Base-by-base conservation (phyloP, 2,329 filamentous ascomycete species). In the Domatiomyces catenatus region DNA sequence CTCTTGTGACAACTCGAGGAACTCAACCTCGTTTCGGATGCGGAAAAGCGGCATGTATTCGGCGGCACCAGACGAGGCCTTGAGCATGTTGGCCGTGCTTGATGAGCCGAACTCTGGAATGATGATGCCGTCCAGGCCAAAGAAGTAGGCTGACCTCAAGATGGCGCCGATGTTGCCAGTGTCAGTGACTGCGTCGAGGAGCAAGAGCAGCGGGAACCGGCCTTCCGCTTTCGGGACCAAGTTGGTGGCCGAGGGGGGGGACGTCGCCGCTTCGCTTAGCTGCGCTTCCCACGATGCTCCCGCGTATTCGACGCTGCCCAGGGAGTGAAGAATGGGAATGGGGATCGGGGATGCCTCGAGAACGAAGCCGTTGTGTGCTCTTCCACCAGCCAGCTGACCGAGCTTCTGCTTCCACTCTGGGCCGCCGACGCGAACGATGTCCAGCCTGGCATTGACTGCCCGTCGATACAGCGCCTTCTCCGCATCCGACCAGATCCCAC, bases 91-190 rank as follows among this genome's bases (percentile, higher is more conserved):
- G 0, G 87, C 76, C 6, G 82, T 84, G 0, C 80, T 76, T 0
- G 89, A 84, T 15, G 83, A 86, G 59, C 80, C 83, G 52, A 79
- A 77, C 26, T 76, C 80, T 2, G 86, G 85, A 50, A 94, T 80
- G 2, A 80, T 80, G 18, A 98, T 77, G 3, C 86, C 89, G 50
- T 89, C 85, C 5, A 86, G 83, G 19, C 90, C 90, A n/a, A 96
- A 77, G 65, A 92, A 96, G 61, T 86, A 84, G 2, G 88, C 87
- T 5, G 86, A 86, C 36, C 92, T 84, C 44, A 96, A 74, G 53
- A 96, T 90, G 19, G 82, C 87, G 43, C 92, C 92, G 0, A 96
- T 71, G 62, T 98, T 98, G 22, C 86, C 88, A 0, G 88, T 84
- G 61, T 98, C 90, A 8, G 87, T 69, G 51, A 75, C 61, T n/a